phyloP scores from a whole-genome alignment of 345 rosid species.

The Salix viminalis region DNA sequence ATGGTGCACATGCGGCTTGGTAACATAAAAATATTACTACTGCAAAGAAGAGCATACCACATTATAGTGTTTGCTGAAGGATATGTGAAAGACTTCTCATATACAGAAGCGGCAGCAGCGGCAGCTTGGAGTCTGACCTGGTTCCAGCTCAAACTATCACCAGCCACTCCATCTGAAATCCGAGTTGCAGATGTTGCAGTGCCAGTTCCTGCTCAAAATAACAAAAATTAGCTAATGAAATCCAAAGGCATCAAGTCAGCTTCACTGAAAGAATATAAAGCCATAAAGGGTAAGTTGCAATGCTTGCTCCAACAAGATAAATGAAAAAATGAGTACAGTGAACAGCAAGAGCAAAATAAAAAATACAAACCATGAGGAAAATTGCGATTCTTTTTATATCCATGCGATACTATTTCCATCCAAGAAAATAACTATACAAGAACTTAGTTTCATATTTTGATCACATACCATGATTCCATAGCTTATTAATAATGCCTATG shows the following conservation, averaged over 20 bases:
- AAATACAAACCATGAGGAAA: neutral
- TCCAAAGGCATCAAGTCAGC: neutral
- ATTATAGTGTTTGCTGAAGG: conserved; percentile 60
- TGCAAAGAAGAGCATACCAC: conserved; percentile 46
- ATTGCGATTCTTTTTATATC: neutral
- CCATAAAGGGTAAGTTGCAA: neutral
- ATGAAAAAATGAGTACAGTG: neutral
- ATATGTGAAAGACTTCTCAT: conserved; percentile 75
- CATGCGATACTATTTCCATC: neutral
- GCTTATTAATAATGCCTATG: neutral
- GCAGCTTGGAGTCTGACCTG: conserved; percentile 85
- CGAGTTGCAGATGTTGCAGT: conserved; percentile 41
- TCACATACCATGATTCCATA: neutral
- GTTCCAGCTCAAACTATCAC: conserved; percentile 48
- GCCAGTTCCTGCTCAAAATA: conserved; percentile 40
- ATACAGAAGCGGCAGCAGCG: conserved; percentile 70
- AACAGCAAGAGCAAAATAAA: neutral
- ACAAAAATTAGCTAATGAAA: conserved; percentile 13
- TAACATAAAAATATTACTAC: neutral
- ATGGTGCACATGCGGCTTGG: neutral
- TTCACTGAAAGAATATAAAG: neutral
- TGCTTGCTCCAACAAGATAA: neutral
- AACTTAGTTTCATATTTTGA: neutral
- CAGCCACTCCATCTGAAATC: conserved; percentile 37
- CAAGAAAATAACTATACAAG: neutral